These are phyloP conservation scores for Zygosaccharomyces siamensis DNA, from an alignment of 805 yeast genomes.

Conservation along the genomic window DNA sequence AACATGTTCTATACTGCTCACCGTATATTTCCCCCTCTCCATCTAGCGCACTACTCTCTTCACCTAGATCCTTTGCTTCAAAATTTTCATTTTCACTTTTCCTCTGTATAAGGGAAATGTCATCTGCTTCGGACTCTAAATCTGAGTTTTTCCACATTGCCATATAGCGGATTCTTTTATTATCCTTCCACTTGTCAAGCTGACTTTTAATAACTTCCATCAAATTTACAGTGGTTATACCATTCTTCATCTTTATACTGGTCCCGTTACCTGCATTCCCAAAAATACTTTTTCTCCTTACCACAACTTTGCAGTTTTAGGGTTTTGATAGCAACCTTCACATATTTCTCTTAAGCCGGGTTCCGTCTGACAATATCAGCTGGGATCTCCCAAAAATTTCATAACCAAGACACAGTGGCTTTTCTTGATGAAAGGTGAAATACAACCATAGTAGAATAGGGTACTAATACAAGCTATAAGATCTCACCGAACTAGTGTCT, in stretches of 20 bases:
- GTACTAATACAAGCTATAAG: too few species aligned
- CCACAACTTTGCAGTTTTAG: background rate
- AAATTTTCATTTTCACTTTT: background rate
- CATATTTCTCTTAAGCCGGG: background rate
- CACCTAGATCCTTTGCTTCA: slow-evolving; percentile 4
- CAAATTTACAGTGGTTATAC: background rate
- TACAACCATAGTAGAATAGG: too few species aligned
- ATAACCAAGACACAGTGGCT: background rate
- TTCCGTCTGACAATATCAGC: background rate
- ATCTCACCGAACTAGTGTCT: background rate
- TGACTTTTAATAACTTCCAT: background rate
- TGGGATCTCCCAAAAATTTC: background rate
- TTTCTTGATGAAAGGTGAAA: too few species aligned
- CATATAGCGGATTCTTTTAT: background rate
- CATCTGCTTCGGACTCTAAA: background rate
- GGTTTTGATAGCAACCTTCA: background rate
- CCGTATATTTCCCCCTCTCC: slow-evolving; percentile 24
- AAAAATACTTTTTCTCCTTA: background rate
- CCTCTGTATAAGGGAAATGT: background rate
- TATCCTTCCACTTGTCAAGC: background rate
- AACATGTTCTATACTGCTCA: slow-evolving; percentile 48
- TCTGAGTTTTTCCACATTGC: slow-evolving; percentile 1
- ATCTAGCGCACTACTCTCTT: slow-evolving; percentile 5
- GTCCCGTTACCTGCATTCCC: background rate
- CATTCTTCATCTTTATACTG: background rate